Conservation (phyloP, 2,329 filamentous ascomycete species). For the Pezizomycotina sp. region DNA sequence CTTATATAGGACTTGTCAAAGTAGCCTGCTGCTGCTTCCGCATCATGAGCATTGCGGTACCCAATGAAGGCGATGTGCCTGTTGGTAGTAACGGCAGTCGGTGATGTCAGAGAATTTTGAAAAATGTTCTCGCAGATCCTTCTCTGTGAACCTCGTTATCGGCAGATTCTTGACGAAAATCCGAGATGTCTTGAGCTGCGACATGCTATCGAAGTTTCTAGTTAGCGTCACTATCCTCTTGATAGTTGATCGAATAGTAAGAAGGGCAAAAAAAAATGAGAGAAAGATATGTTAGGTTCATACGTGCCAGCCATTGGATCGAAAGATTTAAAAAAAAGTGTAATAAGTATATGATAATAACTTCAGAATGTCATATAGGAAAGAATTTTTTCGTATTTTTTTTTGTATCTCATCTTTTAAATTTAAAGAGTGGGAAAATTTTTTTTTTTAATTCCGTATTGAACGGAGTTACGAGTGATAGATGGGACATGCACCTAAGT, state of each 20-base stretch:
- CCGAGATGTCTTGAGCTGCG: conserved; percentile 39
- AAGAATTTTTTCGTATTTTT: too few species aligned
- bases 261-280: conserved; percentile 6
- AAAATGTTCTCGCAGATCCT: conserved; percentile 81
- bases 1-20: conserved; percentile 92
- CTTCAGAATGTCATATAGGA: too few species aligned
- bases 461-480: too few species aligned
- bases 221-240: background rate
- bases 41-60: conserved; percentile 68
- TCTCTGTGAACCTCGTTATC: conserved; percentile 58
- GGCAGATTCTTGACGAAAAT: conserved; percentile 72
- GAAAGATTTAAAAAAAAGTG: too few species aligned
- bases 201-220: conserved; percentile 3
- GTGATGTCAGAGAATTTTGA: conserved; percentile 52
- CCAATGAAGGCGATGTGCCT: conserved; percentile 91
- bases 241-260: conserved; percentile 1
- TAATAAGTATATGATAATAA: too few species aligned
- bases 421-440: too few species aligned
- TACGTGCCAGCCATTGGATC: too few species aligned
- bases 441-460: too few species aligned
- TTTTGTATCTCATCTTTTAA: too few species aligned
- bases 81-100: conserved; percentile 76
- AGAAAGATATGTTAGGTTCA: background rate
- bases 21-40: conserved; percentile 71
- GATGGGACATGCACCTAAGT: too few species aligned